Base-by-base conservation (phyloP, 371 early-diverging fungal species). In the Dinochytrium kinnereticum region DNA sequence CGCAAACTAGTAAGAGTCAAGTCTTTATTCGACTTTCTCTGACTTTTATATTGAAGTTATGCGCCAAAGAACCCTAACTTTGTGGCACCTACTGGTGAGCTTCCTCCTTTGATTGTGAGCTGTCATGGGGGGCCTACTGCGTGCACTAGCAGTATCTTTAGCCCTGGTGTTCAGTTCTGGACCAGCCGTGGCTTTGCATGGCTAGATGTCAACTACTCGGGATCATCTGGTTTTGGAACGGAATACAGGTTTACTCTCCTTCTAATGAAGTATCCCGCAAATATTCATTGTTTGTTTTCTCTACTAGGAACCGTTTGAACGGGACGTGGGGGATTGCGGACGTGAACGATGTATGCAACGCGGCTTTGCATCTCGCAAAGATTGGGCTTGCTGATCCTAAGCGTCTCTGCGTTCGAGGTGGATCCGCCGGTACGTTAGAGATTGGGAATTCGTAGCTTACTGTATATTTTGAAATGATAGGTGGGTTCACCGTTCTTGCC, bases 91-190 rank as follows among this genome's bases (percentile, higher is more conserved):
- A 80, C 78, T 13, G 90, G 84, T 17, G 81, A 82, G 53, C 79
- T 84, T 37, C 92, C 93, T 19, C 92, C 93, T 21, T 78, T 92
- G 36, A 82, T 90, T 31, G 89, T 92, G 17, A 68, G 90, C 33
- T 86, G 87, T 38, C 93, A 93, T 61, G 93, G 93, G 34, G 93
- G 93, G 0, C 93, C 93, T 1, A 92, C 91, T 1, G 28, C 78
- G 0, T 70, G 77, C 0, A 77, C 81, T 0, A 40, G 37, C 49
- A 76, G 85, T 3, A 73, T 82, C 44, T 84, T 88, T 51, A 77
- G 70, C 53, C 84, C 83, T 64, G 69, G 70, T 28, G 86, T 91
- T 71, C 90, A 91, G 71, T 93, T 86, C 80, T 93, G 91, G 88
- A 92, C 92, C 2, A 87, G 89, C 2, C 91, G 93, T 24, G 93